Percentiles rank a stretch among this genome's conserved stretches.
Conservation (phyloP, 176 grass and related monocot genomes). For the Dendrocalamus sinicus region DNA sequence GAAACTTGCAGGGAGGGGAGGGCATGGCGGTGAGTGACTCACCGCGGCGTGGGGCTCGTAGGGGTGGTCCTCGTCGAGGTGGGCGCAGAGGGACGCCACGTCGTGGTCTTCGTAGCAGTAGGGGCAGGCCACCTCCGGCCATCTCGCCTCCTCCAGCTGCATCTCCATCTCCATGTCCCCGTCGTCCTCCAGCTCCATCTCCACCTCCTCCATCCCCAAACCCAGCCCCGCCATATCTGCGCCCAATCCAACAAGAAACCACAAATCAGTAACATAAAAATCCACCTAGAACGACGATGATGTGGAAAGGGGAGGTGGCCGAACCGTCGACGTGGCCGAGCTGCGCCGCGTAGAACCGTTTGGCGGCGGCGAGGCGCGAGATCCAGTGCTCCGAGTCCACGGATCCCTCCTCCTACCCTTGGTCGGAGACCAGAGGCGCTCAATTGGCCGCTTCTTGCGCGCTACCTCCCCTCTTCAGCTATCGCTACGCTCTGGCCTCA, state of each 20-base stretch:
- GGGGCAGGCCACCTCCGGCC: conserved; percentile 79
- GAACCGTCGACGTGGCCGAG: conserved; percentile 64
- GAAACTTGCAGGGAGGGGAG: background rate
- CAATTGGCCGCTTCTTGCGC: background rate
- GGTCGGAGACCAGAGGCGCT: background rate
- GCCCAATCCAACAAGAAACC: conserved; percentile 19
- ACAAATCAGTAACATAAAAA: conserved; percentile 1
- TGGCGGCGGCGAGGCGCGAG: conserved; percentile 89
- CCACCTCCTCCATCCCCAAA: conserved; percentile 72
- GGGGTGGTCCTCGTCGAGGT: conserved; percentile 94
- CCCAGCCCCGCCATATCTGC: conserved; percentile 64
- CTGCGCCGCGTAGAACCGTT: conserved; percentile 80
- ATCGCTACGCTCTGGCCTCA: background rate
- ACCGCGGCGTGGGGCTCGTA: conserved; percentile 81
- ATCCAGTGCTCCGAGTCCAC: conserved; percentile 99
- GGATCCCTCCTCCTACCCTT: background rate
- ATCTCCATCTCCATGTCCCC: conserved; percentile 44
- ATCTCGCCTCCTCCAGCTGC: conserved; percentile 60
- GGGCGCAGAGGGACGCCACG: conserved; percentile 74
- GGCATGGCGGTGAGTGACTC: conserved; percentile 29
- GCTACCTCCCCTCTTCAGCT: background rate
- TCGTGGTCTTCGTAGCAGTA: conserved; percentile 99
- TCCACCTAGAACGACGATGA: background rate
- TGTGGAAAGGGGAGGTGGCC: background rate
- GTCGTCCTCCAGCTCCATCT: conserved; percentile 58